Conservation (phyloP, 164 flowering plant species). For the Dillenia suffruticosa region DNA sequence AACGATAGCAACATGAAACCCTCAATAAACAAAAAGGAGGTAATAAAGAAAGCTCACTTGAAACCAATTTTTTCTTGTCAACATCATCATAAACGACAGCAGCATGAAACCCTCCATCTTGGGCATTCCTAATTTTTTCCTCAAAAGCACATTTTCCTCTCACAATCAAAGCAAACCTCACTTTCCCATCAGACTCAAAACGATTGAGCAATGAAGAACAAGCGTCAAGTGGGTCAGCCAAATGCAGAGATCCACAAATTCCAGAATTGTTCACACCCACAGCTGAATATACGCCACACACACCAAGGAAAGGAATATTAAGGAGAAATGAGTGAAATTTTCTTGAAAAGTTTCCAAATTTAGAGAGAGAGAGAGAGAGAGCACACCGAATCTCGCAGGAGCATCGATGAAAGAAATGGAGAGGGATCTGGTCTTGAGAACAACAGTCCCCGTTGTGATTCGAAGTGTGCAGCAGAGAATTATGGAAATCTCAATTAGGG, state of each 20-base stretch:
- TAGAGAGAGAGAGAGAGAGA: not conserved
- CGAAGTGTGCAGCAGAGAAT: constrained; percentile 8
- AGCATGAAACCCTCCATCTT: constrained; percentile 42
- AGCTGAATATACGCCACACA: constrained; percentile 23
- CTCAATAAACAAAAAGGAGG: too few species aligned
- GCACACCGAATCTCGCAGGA: constrained; percentile 45
- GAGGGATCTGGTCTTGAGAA: constrained; percentile 23
- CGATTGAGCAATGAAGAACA: constrained; percentile 32
- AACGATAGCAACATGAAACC: too few species aligned
- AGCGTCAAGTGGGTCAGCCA: constrained; percentile 53
- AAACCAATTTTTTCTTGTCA: constrained; percentile 27
- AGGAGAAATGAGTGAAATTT: not conserved
- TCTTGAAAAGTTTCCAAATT: not conserved
- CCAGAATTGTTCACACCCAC: constrained; percentile 27
- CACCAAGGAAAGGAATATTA: not conserved
- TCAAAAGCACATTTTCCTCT: constrained; percentile 56
- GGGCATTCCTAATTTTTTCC: constrained; percentile 50
- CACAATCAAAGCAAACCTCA: constrained; percentile 38
- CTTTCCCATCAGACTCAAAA: constrained; percentile 5
- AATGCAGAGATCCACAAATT: constrained; percentile 39
- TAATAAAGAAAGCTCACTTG: constrained; percentile 32
- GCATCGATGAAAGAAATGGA: constrained; percentile 35
- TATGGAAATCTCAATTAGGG: constrained; percentile 2
- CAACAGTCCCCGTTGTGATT: constrained; percentile 23
- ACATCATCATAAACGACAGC: constrained; percentile 48